Base-by-base conservation (phyloP, 768 basidiomycete species). In the Mycena vitilis region DNA sequence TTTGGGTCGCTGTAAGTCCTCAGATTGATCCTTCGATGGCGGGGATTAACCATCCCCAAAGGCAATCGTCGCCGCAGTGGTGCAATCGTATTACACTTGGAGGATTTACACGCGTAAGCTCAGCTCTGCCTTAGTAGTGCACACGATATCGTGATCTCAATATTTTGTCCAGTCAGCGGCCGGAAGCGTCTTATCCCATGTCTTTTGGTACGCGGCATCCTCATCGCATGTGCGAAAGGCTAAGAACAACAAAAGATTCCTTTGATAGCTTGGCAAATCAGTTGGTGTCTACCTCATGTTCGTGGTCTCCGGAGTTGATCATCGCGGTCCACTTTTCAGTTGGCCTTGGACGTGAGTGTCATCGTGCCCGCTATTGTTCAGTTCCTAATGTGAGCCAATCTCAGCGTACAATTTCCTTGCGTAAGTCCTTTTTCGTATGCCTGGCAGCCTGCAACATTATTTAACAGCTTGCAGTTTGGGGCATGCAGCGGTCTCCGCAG, bases 1-100 rank as follows among this genome's bases (percentile, higher is more conserved):
- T 66, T 30, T 66, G 65, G 65, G 65, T 66, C 42, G 65, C 65
- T 60, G 65, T 64, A n/a, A 48, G 63, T 64, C 45, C 12, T 30
- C 8, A 47, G 25, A 7, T 38, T 10, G 22, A 8, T 30, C 45
- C 45, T 34, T 9, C 5, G 22, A 10, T 7, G 2, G 10, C 44
- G 11, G 22, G 9, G 2, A 49, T 25, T 30, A 10, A 36, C 37
- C 23, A 18, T 13, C n/a, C 20, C 3, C 36, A 6, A 12, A 64
- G 63, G 63, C 65, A 22, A 53, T 66, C 22, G 65, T 66, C 20
- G 65, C 58, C 16, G 42, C 52, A 1, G 65, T 40, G 13, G 65
- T 66, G 20, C 65, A 66, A 40, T 66, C 52, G 25, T 66, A 60
- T 40, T 66, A 60, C 40, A 48, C 52, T 2, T 66, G 65, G 65